These are phyloP conservation scores for Isoetes engelmannii DNA, from an alignment of 83 land plant genomes.

Conservation along the genomic window DNA sequence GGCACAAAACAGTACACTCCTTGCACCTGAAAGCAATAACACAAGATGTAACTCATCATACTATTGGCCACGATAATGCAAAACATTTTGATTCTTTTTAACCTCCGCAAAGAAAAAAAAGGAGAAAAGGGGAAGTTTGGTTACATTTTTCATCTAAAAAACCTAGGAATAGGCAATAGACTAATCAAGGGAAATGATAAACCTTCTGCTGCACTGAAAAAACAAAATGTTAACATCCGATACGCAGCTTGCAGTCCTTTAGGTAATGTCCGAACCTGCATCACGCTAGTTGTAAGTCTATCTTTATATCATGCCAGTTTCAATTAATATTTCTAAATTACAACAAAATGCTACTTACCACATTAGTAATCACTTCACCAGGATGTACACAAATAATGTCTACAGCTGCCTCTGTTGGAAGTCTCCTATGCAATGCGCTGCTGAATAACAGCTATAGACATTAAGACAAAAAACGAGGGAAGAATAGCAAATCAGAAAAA, in stretches of 20 bases:
- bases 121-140: background rate
- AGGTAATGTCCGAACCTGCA: slow-evolving; percentile 62
- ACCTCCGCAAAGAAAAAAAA: background rate
- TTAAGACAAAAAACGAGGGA: background rate
- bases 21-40: slow-evolving; percentile 31
- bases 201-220: slow-evolving; percentile 66
- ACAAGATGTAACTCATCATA: too few relatives aligned
- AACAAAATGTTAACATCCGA: slow-evolving; percentile 57
- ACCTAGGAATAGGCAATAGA: background rate
- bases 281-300: too few relatives aligned
- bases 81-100: slow-evolving; percentile 1
- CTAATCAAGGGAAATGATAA: slow-evolving; percentile 3
- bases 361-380: slow-evolving; percentile 81
- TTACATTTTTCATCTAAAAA: background rate
- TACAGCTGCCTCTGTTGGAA: slow-evolving; percentile 65
- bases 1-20: slow-evolving; percentile 61
- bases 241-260: slow-evolving; percentile 45
- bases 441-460: slow-evolving; percentile 59
- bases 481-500: background rate
- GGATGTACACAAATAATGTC: slow-evolving; percentile 65
- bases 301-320: too few relatives aligned
- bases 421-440: slow-evolving; percentile 51
- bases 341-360: slow-evolving; percentile 37
- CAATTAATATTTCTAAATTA: background rate
- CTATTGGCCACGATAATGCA: slow-evolving; percentile 23